These are phyloP conservation scores for Puccinia coronata DNA, from an alignment of 1,284 basidiomycete species.

Conservation along the genomic window DNA sequence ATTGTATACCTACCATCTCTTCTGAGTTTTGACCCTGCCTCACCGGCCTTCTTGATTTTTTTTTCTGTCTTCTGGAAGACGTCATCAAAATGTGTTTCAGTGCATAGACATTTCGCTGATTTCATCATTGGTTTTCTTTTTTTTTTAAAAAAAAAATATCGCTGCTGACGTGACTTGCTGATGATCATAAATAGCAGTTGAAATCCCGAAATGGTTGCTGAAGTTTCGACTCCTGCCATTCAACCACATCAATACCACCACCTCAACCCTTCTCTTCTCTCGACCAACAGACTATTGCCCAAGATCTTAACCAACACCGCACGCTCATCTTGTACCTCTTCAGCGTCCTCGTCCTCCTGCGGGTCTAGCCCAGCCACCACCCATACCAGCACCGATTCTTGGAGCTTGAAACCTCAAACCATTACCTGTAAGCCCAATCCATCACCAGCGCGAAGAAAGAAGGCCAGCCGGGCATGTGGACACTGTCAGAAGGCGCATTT, in stretches of 20 bases:
- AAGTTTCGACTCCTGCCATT: conserved; percentile 31
- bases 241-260: conserved; percentile 22
- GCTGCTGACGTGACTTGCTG: background rate
- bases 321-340: background rate
- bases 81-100: background rate
- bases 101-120: background rate
- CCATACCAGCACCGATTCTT: conserved; percentile 53
- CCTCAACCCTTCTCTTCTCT: conserved; percentile 28
- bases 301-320: conserved; percentile 26
- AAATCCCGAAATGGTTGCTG: conserved; percentile 28
- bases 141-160: background rate
- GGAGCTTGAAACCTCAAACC: conserved; percentile 53
- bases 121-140: background rate
- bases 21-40: background rate
- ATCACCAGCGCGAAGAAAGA: conserved; percentile 64
- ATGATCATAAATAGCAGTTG: conserved; percentile 8
- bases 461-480: conserved; percentile 86
- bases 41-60: background rate
- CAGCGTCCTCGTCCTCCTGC: conserved; percentile 24
- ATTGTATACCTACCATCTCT: background rate
- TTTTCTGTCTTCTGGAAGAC: background rate
- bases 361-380: conserved; percentile 35
- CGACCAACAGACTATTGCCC: conserved; percentile 24
- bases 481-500: conserved; percentile 92
- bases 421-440: conserved; percentile 53